These are phyloP conservation scores for Biscogniauxia mediterranea DNA, from an alignment of 2,329 filamentous ascomycete genomes.

Conservation along the genomic window DNA sequence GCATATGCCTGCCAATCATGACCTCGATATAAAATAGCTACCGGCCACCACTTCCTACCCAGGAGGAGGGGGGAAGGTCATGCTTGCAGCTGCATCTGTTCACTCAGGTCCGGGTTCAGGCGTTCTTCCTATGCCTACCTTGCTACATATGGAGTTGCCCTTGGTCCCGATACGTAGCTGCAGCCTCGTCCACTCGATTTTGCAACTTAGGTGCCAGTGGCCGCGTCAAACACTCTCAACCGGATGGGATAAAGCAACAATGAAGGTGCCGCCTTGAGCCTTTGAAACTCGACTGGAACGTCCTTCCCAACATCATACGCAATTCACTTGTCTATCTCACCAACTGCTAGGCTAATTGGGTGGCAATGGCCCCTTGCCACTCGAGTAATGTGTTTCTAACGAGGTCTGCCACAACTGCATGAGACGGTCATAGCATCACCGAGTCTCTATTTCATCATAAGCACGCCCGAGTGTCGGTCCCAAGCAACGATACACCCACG, in stretches of 20 bases:
- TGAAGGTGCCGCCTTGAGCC: background rate
- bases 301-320: background rate
- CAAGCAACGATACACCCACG: background rate
- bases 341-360: background rate
- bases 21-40: conserved; percentile 4
- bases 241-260: background rate
- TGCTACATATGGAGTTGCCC: background rate
- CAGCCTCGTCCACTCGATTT: background rate
- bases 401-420: background rate
- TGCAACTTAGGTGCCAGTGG: background rate
- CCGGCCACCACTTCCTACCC: background rate
- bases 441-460: background rate
- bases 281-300: conserved; percentile 4
- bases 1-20: conserved; percentile 17
- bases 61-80: background rate
- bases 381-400: background rate
- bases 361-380: background rate
- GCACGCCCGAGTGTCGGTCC: background rate
- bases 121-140: background rate
- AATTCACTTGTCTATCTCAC: background rate
- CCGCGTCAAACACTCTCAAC: background rate
- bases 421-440: conserved; percentile 1
- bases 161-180: background rate
- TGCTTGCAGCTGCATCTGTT: background rate
- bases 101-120: background rate